Percentiles rank a stretch among this genome's conserved stretches.
Conservation (phyloP, 306 rosid genomes). For the Lupinus albus region DNA sequence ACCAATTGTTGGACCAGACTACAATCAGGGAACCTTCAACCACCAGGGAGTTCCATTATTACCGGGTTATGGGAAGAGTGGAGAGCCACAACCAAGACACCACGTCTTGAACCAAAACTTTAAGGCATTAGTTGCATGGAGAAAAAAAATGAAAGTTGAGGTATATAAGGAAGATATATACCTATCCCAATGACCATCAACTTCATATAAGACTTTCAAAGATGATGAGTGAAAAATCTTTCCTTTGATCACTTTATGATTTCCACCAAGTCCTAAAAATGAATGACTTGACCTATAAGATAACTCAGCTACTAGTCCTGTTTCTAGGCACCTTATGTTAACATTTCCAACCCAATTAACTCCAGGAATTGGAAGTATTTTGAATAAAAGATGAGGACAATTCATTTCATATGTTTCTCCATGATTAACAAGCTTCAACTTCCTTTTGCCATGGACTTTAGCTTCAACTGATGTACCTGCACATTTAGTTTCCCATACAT, state of each 20-base stretch:
- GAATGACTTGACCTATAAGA: slow-evolving; percentile 51
- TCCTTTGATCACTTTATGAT: slow-evolving; percentile 68
- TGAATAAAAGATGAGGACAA: slow-evolving; percentile 65
- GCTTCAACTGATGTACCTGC: slow-evolving; percentile 80
- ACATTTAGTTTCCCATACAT: background rate
- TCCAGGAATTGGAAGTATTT: slow-evolving; percentile 61
- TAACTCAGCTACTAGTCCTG: slow-evolving; percentile 73
- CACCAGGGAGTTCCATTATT: no score
- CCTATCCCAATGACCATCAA: slow-evolving; percentile 97
- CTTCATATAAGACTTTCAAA: slow-evolving; percentile 59
- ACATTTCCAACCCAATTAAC: slow-evolving; percentile 75
- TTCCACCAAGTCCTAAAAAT: slow-evolving; percentile 68
- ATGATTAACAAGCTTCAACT: slow-evolving; percentile 69
- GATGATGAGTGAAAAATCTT: slow-evolving; percentile 61
- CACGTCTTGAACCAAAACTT: no score
- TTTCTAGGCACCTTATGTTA: slow-evolving; percentile 59
- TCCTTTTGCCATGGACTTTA: slow-evolving; percentile 66
- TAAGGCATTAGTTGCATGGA: no score
- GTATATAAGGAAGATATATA: slow-evolving; percentile 41
- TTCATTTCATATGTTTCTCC: slow-evolving; percentile 88
- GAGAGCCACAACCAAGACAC: no score
- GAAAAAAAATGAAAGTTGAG: slow-evolving; percentile 8
- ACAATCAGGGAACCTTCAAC: no score
- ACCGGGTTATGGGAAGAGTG: no score
- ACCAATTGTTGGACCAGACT: no score